These are phyloP conservation scores for Agaricus sinodeliciosus DNA, from an alignment of 768 basidiomycete species.

Conservation along the genomic window DNA sequence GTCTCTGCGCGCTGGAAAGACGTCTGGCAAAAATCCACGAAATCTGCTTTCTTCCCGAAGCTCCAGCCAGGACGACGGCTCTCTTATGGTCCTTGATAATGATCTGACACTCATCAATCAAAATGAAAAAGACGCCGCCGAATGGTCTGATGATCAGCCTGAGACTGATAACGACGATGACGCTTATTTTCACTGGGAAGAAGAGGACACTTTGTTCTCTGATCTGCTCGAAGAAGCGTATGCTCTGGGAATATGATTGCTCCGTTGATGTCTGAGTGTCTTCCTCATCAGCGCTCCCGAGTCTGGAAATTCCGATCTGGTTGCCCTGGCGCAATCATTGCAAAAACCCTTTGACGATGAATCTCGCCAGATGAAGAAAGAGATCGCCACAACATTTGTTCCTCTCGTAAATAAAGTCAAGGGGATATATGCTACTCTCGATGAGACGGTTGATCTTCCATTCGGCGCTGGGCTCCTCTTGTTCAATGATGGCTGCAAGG, in stretches of 20 bases:
- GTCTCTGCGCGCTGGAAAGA: not conserved
- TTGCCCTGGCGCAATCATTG: constrained; percentile 32
- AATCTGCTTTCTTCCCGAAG: not conserved
- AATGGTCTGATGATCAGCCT: constrained; percentile 15
- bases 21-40: not conserved
- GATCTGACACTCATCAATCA: constrained; percentile 11
- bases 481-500: constrained; percentile 52
- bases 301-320: constrained; percentile 24
- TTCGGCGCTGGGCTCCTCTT: constrained; percentile 38
- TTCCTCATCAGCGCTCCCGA: constrained; percentile 18
- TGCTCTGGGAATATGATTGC: constrained; percentile 11
- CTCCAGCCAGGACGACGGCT: constrained; percentile 5
- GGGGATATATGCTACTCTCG: constrained; percentile 28
- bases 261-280: constrained; percentile 12
- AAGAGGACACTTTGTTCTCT: constrained; percentile 45
- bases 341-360: constrained; percentile 34
- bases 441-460: constrained; percentile 29
- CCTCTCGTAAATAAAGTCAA: constrained; percentile 44
- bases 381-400: constrained; percentile 37
- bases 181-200: constrained; percentile 40
- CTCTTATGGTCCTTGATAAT: constrained; percentile 1
- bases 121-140: constrained; percentile 13
- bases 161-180: constrained; percentile 20
- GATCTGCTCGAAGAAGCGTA: constrained; percentile 40
- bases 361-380: constrained; percentile 29